Evolutionary conservation across 1,284 basidiomycete genomes (phyloP), one percentile per base, ranked within the genome.

Genomic region (Trametes polyzona): DNA sequence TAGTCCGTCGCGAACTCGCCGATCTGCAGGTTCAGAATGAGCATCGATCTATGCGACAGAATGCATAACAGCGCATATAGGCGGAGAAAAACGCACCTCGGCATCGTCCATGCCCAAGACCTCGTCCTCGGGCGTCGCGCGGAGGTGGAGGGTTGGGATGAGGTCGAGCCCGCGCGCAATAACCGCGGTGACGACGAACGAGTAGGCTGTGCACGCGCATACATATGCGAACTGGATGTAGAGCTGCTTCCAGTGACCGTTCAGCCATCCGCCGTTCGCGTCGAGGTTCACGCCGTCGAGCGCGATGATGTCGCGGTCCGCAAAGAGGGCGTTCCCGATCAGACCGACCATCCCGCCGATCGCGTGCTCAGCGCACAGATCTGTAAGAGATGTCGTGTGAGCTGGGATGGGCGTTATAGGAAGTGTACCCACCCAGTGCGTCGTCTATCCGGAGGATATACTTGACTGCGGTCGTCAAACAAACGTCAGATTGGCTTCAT

Each of bases 341-440:
- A 93, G 81, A 37, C 95, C 95, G 48, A 96, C 81, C 21, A 96
- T 84, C 44, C 96, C 96, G 4, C 93, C 93, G 17, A 98, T 75
- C 39, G 91, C 95, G 78, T 98, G 94, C 67, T 94, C 90, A n/a
- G 92, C 89, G 71, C 91, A 93, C 57, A 94, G 81, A 83, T 94
- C 91, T 5, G 4, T 2, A n/a, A 12, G 23, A n/a, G n/a, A n/a
- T n/a, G n/a, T n/a, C n/a, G n/a, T n/a, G n/a, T n/a, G 8, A 27
- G 17, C 8, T 16, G 19, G 1, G 10, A 27, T 26, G 24, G 23
- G 2, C 14, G 23, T 39, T 8, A 21, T 5, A 21, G 16, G 9
- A 1, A 12, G 35, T n/a, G 10, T 16, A 49, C 57, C 11, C 55
- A 67, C 68, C 69, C 47, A 95, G 86, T 0, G 90, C 86, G 67